Evolutionary conservation across 352 stramenopile species (phyloP), one percentile per base, ranked within the genome.

Genomic region (Pythium aquatile): DNA sequence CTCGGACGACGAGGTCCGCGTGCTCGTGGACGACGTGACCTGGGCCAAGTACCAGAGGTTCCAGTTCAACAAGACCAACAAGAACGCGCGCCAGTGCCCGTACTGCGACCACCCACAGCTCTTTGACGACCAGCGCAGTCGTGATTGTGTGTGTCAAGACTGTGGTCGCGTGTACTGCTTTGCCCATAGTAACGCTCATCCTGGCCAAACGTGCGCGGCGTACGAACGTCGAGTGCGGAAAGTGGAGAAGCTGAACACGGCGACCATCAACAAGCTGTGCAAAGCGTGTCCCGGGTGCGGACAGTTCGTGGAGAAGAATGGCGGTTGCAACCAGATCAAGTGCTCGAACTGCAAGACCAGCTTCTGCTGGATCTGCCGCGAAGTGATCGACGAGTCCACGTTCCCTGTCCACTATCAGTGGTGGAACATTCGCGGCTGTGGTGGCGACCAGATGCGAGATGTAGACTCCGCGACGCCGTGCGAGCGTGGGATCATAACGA

Each of bases 281-380:
- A 87, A 85, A 57, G 69, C 68, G 5, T 91, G 83, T 56, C 83
- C 83, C n/a, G 67, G 54, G 11, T 91, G 83, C 66, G 67, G 75
- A 17, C 76, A 71, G 16, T 61, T 69, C 9, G 75, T 91, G 2
- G 79, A 83, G n/a, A 91, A 91, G 51, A 72, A 75, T 28, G 65
- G 84, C n/a, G 90, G 90, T 1, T 98, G 91, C 67, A 97, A 97
- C 63, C 89, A 97, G 66, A 96, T 97, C 73, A 94, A 90, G 62
- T 96, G 90, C 56, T 74, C 83, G 14, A 81, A 84, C 29, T 97
- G 90, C 68, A 74, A 66, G 20, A 88, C 76, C 30, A 84, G 85
- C 61, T 98, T 97, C 68, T 97, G 91, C 69, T 98, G 90, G 88
- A 83, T 96, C 29, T 98, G 91, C 40, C 66, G 78, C 24, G 66